phyloP scores from a whole-genome alignment of 768 basidiomycete species.

The Amanita thiersii region DNA sequence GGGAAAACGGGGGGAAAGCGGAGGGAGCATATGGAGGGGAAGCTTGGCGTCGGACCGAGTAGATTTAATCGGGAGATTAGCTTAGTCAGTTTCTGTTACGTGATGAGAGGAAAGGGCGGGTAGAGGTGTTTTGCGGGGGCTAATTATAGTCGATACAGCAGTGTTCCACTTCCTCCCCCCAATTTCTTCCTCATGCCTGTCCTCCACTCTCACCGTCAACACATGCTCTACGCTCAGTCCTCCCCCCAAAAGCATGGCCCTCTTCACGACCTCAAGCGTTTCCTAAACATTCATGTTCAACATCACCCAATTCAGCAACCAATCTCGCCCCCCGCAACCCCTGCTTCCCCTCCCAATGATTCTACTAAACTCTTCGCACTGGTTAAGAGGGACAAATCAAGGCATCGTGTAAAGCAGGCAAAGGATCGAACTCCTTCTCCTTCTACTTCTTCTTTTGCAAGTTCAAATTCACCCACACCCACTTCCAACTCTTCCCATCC shows the following conservation, averaged over 20 bases:
- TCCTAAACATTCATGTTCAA: slow-evolving; percentile 87
- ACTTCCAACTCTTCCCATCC: slow-evolving; percentile 8
- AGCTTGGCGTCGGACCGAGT: slow-evolving; percentile 9
- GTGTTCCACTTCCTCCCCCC: slow-evolving; percentile 3
- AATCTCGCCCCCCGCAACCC: slow-evolving; percentile 17
- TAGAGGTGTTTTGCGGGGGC: no score
- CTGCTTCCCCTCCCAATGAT: slow-evolving; percentile 12
- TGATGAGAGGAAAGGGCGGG: no score
- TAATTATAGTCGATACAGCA: slow-evolving; percentile 4
- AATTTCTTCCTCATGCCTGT: slow-evolving; percentile 6
- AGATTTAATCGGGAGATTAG: slow-evolving; percentile 11
- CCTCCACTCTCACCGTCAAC: slow-evolving; percentile 15
- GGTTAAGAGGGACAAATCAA: slow-evolving; percentile 17
- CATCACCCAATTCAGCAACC: slow-evolving; percentile 33
- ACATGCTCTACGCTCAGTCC: slow-evolving; percentile 15
- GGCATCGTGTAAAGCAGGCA: slow-evolving; percentile 26
- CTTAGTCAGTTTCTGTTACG: slow-evolving; percentile 4
- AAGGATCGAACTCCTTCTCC: slow-evolving; percentile 38
- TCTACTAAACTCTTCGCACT: not conserved
- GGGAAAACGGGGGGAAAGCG: not conserved
- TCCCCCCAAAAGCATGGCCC: slow-evolving; percentile 50
- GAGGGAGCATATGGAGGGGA: not conserved
- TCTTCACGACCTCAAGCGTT: slow-evolving; percentile 88
- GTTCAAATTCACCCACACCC: slow-evolving; percentile 17
- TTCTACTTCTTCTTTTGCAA: slow-evolving; percentile 10